Conservation (phyloP, 345 rosid genomes). For the Raphanus raphanistrum region DNA sequence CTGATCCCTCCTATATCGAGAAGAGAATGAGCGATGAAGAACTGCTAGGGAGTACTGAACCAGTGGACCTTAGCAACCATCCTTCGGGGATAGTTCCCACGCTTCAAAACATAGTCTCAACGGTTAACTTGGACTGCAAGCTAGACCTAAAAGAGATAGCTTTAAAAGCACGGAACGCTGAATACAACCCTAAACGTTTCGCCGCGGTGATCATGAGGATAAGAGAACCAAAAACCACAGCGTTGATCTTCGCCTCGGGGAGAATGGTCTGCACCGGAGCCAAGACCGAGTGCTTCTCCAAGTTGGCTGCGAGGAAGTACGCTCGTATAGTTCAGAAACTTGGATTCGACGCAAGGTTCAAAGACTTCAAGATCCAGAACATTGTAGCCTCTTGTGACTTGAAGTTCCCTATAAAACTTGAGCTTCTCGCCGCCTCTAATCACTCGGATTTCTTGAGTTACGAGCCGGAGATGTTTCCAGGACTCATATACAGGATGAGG, state of each 20-base stretch:
- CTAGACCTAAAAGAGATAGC: constrained; percentile 1
- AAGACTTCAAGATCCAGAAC: constrained; percentile 6
- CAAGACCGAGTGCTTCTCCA: background rate
- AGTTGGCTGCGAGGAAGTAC: background rate
- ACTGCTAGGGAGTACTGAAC: constrained; percentile 79
- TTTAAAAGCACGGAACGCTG: constrained; percentile 8
- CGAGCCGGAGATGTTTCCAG: constrained; percentile 97
- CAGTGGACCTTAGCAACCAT: constrained; percentile 78
- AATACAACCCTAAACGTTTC: constrained; percentile 5
- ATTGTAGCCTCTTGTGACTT: background rate
- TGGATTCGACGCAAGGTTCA: background rate
- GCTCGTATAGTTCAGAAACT: background rate
- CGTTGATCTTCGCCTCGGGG: background rate
- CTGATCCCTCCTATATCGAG: background rate
- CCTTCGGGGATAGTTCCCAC: constrained; percentile 61
- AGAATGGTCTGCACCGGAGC: constrained; percentile 8
- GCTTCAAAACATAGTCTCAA: constrained; percentile 2
- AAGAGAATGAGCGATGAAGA: constrained; percentile 70
- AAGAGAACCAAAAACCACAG: constrained; percentile 6
- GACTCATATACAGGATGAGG: constrained; percentile 91
- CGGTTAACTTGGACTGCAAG: background rate
- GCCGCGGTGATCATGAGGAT: constrained; percentile 5
- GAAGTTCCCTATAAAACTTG: constrained; percentile 1
- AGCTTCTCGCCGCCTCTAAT: background rate
- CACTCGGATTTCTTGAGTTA: constrained; percentile 27